Percentiles rank a stretch among this genome's conserved stretches.
These are phyloP conservation scores for Acrocalymma vagum DNA, from an alignment of 2,329 filamentous ascomycete genomes.

Conservation along the genomic window DNA sequence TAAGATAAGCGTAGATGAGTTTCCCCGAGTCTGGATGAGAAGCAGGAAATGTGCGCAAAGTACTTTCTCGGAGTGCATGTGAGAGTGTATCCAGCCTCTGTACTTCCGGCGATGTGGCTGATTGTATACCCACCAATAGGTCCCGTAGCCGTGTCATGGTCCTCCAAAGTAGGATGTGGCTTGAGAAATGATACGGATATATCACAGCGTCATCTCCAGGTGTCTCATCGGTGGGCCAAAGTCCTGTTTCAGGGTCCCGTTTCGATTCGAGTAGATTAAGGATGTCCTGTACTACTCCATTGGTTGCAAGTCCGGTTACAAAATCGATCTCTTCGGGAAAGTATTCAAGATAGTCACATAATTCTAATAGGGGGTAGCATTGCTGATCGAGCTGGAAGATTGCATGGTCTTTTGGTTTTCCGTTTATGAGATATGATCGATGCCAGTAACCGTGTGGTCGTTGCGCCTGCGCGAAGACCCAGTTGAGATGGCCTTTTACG, in stretches of 20 bases:
- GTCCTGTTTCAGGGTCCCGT: constrained; percentile 3
- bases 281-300: constrained; percentile 3
- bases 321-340: constrained; percentile 11
- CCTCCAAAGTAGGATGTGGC: constrained; percentile 16
- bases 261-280: constrained; percentile 10
- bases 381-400: constrained; percentile 19
- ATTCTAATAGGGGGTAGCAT: constrained; percentile 17
- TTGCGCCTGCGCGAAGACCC: constrained; percentile 15
- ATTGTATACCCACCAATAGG: constrained; percentile 1
- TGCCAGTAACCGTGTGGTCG: constrained; percentile 19
- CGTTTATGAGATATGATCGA: constrained; percentile 17
- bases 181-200: constrained; percentile 18
- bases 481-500: constrained; percentile 9
- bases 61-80: background rate
- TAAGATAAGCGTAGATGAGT: constrained; percentile 12
- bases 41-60: constrained; percentile 4
- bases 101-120: background rate
- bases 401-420: constrained; percentile 12
- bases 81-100: background rate
- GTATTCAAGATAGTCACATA: constrained; percentile 14
- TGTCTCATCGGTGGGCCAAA: constrained; percentile 18
- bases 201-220: constrained; percentile 17
- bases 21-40: background rate
- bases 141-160: constrained; percentile 9
- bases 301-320: background rate